Base-by-base conservation (phyloP, 1,284 basidiomycete genomes). In the Cutaneotrichosporon cyanovorans region DNA sequence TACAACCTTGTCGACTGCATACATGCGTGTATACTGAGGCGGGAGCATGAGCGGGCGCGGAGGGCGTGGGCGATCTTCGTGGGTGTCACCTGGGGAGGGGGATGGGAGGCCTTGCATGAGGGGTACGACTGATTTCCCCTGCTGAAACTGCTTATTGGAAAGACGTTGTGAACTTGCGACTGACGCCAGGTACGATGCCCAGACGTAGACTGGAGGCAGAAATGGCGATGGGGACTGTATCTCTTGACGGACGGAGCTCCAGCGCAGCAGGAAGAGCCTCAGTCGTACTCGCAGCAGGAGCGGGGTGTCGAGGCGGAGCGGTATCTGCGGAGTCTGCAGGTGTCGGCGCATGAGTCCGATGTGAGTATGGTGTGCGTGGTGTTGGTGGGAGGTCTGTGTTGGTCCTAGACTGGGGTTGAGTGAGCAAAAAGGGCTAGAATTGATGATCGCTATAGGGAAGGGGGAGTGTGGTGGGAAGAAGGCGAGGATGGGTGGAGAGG, bases 61-160 rank as follows among this genome's bases (percentile, higher is more conserved):
- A 76, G 79, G 52, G 84, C 84, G 9, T 93, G 87, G 85, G 73
- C 77, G 23, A 84, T 91, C 47, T 77, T 92, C 32, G 77, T 80
- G 32, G 45, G 66, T 62, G 19, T 6, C 15, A 18, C 43, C 20
- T 23, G 21, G 42, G 36, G 41, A 11, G 30, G 25, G 5, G 21
- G 16, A 5, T 20, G 5, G 20, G 19, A 4, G 31, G n/a, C n/a
- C n/a, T n/a, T n/a, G n/a, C n/a, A n/a, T n/a, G n/a, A n/a, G n/a
- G n/a, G n/a, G n/a, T n/a, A n/a, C n/a, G n/a, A n/a, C n/a, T n/a
- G n/a, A n/a, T n/a, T n/a, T n/a, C n/a, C n/a, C n/a, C n/a, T n/a
- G n/a, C n/a, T n/a, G n/a, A n/a, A n/a, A n/a, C n/a, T n/a, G n/a
- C n/a, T n/a, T n/a, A n/a, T 9, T 35, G 22, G 16, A n/a, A n/a